phyloP scores from a whole-genome alignment of 129 eudicot species.

The Centrapalus pauciflorus region DNA sequence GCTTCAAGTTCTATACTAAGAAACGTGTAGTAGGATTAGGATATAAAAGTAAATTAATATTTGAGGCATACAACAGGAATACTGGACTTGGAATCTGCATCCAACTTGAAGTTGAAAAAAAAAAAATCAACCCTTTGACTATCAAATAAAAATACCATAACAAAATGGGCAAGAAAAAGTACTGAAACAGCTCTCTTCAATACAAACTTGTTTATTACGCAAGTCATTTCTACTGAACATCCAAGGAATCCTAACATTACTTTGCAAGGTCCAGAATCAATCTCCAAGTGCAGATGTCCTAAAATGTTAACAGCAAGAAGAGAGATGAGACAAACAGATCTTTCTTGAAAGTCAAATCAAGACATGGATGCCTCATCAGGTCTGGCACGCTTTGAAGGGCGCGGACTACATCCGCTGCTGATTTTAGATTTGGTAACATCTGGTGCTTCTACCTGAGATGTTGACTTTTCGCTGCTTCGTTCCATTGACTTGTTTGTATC shows the following conservation, averaged over 20 bases:
- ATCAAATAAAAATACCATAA: not conserved
- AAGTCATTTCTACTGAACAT: slow-evolving; percentile 18
- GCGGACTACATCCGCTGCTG: slow-evolving; percentile 30
- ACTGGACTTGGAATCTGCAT: too few species aligned
- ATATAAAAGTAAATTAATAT: too few species aligned
- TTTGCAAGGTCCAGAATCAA: slow-evolving; percentile 22
- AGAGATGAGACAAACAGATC: slow-evolving; percentile 15
- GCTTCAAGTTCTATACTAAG: too few species aligned
- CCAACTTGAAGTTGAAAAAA: not conserved
- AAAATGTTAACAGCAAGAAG: slow-evolving; percentile 11
- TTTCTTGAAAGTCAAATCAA: slow-evolving; percentile 19
- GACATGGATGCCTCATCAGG: slow-evolving; percentile 29
- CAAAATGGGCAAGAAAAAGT: not conserved
- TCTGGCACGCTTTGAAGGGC: slow-evolving; percentile 54
- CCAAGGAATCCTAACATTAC: slow-evolving; percentile 6
- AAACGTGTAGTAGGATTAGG: too few species aligned
- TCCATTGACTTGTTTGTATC: slow-evolving; percentile 12
- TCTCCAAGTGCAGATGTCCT: slow-evolving; percentile 29
- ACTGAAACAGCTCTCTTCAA: not conserved
- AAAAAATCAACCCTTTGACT: not conserved
- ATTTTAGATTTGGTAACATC: slow-evolving; percentile 19
- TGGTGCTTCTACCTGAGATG: slow-evolving; percentile 14
- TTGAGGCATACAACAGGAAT: too few species aligned
- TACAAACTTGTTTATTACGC: slow-evolving; percentile 17
- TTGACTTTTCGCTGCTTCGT: slow-evolving; percentile 17